A percentile compares a stretch with the other conserved stretches of the same genome.
Evolutionary conservation across 768 basidiomycete species (phyloP).

Genomic region (Lentinus brumalis): DNA sequence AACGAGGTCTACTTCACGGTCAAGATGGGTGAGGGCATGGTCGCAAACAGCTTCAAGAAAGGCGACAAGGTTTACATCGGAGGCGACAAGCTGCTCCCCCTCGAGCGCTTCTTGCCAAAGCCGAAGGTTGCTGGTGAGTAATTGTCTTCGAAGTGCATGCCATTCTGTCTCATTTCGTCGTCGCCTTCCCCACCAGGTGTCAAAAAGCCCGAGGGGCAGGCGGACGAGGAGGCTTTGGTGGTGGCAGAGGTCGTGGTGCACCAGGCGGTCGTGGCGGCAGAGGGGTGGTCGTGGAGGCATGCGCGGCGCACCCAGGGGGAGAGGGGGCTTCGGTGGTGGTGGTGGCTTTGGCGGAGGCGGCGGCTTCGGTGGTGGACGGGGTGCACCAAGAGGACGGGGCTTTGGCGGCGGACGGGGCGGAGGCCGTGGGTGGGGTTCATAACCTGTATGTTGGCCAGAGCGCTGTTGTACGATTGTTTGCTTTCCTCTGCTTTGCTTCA

Average conservation of each 20-base stretch:
- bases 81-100: constrained; percentile 94
- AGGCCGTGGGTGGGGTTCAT: constrained; percentile 45
- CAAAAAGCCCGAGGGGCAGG: constrained; percentile 30
- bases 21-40: constrained; percentile 96
- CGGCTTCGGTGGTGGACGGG: constrained; percentile 44
- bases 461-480: constrained; percentile 11
- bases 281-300: constrained; percentile 22
- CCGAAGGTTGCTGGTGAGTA: constrained; percentile 77
- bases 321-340: constrained; percentile 40
- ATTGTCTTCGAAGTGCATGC: constrained; percentile 25
- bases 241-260: constrained; percentile 23
- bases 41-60: constrained; percentile 92
- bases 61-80: constrained; percentile 98
- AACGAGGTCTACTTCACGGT: constrained; percentile 98
- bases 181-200: constrained; percentile 36
- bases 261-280: constrained; percentile 28
- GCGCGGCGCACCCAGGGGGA: constrained; percentile 37
- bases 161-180: constrained; percentile 1
- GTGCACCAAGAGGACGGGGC: constrained; percentile 43
- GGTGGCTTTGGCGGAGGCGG: constrained; percentile 52
- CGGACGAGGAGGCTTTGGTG: constrained; percentile 29
- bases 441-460: constrained; percentile 15
- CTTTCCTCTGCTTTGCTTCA: constrained; percentile 3
- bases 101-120: constrained; percentile 96
- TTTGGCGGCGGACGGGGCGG: constrained; percentile 43